Base-by-base conservation (phyloP, 2,329 filamentous ascomycete genomes). In the Mariannaea elegans region DNA sequence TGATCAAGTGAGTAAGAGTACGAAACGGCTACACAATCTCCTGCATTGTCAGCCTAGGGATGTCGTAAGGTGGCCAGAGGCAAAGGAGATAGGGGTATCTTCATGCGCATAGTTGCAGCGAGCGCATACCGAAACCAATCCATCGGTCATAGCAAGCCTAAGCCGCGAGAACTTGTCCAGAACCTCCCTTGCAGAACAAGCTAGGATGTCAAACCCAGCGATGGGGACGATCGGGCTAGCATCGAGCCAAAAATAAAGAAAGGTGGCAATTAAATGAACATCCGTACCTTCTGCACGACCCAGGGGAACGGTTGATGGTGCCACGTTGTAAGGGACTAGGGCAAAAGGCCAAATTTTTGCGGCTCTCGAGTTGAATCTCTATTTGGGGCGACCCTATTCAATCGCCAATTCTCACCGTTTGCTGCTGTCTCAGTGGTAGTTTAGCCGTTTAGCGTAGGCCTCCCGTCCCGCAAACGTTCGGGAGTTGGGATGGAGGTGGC, bases 361-460 rank as follows among this genome's bases (percentile, higher is more conserved):
- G 49, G 49, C 49, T 52, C 49, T 38, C 34, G 31, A 50, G n/a
- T 51, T 31, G 24, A 47, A 8, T 47, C 27, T 29, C 31, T 13
- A n/a, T n/a, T n/a, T n/a, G n/a, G n/a, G n/a, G n/a, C n/a, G n/a
- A n/a, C n/a, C n/a, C n/a, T n/a, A n/a, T n/a, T n/a, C n/a, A n/a
- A n/a, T n/a, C n/a, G n/a, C n/a, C n/a, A n/a, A n/a, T n/a, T n/a
- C n/a, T n/a, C n/a, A n/a, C n/a, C n/a, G n/a, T n/a, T n/a, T n/a
- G n/a, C n/a, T n/a, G n/a, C n/a, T n/a, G n/a, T n/a, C n/a, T n/a
- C n/a, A n/a, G n/a, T n/a, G n/a, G n/a, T n/a, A n/a, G n/a, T 47
- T 48, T 52, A 3, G 19, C 34, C 32, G 41, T 18, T 58, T 63
- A 60, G 61, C 56, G 61, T 60, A 63, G 61, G 61, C 61, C 61